Conservation (phyloP, 495 filamentous ascomycete species). For the Aspergillus sclerotiicarbonarius region DNA sequence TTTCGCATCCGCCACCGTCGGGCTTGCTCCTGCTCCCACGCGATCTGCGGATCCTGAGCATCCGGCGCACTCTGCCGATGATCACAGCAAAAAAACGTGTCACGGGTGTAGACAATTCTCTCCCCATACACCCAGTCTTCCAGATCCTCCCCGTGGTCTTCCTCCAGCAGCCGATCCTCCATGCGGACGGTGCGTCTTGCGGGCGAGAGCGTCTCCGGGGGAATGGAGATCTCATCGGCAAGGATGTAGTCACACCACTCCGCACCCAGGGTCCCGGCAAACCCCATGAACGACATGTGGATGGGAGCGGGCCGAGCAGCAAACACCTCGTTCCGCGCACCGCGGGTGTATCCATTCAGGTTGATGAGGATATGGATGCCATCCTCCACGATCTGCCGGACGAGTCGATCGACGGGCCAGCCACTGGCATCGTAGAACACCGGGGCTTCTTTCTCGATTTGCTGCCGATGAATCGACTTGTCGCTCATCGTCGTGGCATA, state of each 20-base stretch:
- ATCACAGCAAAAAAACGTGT: slow-evolving; percentile 99
- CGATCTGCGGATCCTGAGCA: slow-evolving; percentile 56
- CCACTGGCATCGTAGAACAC: slow-evolving; percentile 85
- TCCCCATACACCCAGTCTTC: slow-evolving; percentile 93
- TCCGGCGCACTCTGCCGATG: slow-evolving; percentile 90
- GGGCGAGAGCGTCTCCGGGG: slow-evolving; percentile 74
- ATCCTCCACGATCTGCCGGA: slow-evolving; percentile 89
- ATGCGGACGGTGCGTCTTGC: slow-evolving; percentile 71
- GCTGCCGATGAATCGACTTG: slow-evolving; percentile 83
- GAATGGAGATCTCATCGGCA: slow-evolving; percentile 85
- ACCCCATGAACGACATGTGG: slow-evolving; percentile 99
- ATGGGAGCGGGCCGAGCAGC: slow-evolving; percentile 92
- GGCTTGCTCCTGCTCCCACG: slow-evolving; percentile 83
- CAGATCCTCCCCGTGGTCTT: slow-evolving; percentile 59
- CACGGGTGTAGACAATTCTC: slow-evolving; percentile 91
- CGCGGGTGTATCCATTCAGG: slow-evolving; percentile 94
- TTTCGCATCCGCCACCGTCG: slow-evolving; percentile 93
- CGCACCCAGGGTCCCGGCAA: slow-evolving; percentile 92
- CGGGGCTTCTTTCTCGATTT: slow-evolving; percentile 93
- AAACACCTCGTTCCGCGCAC: slow-evolving; percentile 97
- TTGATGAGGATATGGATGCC: slow-evolving; percentile 96
- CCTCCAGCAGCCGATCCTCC: slow-evolving; percentile 67
- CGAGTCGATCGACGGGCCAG: slow-evolving; percentile 81
- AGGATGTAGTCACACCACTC: slow-evolving; percentile 99
- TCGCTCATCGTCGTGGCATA: slow-evolving; percentile 97